Evolutionary conservation across 1,139 yeast genomes (phyloP), one percentile per base, ranked within the genome.

Genomic region (Saccharomyces hybrid): DNA sequence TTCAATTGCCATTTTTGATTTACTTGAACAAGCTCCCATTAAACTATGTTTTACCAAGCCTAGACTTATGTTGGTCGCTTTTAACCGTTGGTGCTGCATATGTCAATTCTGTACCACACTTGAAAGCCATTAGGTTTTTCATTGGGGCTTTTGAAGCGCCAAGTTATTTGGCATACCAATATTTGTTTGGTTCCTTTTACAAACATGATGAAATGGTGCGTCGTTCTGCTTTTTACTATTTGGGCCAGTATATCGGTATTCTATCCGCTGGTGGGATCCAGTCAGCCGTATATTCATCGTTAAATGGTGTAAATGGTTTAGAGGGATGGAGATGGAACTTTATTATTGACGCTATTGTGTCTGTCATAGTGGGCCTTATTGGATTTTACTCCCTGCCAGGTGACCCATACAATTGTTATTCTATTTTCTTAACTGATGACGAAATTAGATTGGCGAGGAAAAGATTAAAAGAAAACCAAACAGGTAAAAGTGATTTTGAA

Each of bases 281-380:
- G 52, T 80, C 85, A n/a, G 80, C 83, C 6, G 79, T 83, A 50
- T 80, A 73, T 62, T 70, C 78, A 50, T 62, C 69, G 26, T 64
- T 82, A 62, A 72, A 75, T 54, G 82, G 81, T 31, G 68, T 67
- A 5, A 68, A 69, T 54, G 85, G 87, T 1, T 70, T 81, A 38
- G 76, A 72, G 34, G 82, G 87, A 13, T 85, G 90, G 90, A 78
- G 83, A 70, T 85, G 90, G 89, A 80, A 83, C 70, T 85, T 82
- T 64, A 78, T 86, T 56, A 77, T 85, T 59, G 89, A 85, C 67
- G 86, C 85, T 8, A 68, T 81, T 50, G 74, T 84, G 46, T 80
- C 89, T 2, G 63, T 84, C 34, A 79, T 74, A 3, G 81, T 86
- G 53, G 89, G 86, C 13, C 28, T 85, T 26, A 69, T 82, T 57